These are phyloP conservation scores for Neophaeococcomyces aloes DNA, from an alignment of 2,329 filamentous ascomycete genomes.

Conservation along the genomic window DNA sequence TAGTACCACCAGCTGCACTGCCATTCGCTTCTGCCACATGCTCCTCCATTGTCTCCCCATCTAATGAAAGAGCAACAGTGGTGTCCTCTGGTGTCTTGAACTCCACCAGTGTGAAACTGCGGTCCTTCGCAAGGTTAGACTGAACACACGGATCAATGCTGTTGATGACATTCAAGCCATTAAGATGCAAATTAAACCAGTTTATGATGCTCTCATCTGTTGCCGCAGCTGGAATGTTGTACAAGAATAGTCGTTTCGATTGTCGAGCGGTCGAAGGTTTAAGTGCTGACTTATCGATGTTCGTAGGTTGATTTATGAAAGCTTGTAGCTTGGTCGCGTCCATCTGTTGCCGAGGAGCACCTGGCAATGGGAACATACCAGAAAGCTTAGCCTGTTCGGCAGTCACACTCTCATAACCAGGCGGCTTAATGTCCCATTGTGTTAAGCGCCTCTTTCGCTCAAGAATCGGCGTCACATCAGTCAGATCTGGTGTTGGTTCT, in stretches of 20 bases:
- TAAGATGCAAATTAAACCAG: slow-evolving; percentile 95
- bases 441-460: slow-evolving; percentile 86
- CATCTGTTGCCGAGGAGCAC: slow-evolving; percentile 87
- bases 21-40: slow-evolving; percentile 47
- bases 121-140: slow-evolving; percentile 70
- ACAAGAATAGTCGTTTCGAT: slow-evolving; percentile 79
- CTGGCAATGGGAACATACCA: slow-evolving; percentile 95
- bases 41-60: slow-evolving; percentile 79
- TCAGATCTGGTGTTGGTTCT: slow-evolving; percentile 91
- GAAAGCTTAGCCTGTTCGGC: slow-evolving; percentile 98
- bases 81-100: slow-evolving; percentile 82
- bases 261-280: slow-evolving; percentile 91
- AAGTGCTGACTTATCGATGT: slow-evolving; percentile 44
- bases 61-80: slow-evolving; percentile 79
- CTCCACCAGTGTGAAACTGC: slow-evolving; percentile 74
- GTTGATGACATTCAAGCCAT: slow-evolving; percentile 86
- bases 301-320: slow-evolving; percentile 84
- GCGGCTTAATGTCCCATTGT: slow-evolving; percentile 99
- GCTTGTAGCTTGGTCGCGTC: slow-evolving; percentile 88
- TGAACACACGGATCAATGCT: slow-evolving; percentile 74
- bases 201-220: slow-evolving; percentile 65
- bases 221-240: slow-evolving; percentile 64
- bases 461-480: slow-evolving; percentile 68
- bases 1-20: slow-evolving; percentile 41
- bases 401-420: slow-evolving; percentile 95